A percentile compares a stretch with the other conserved stretches of the same genome.
Evolutionary conservation across 2,329 filamentous ascomycete species (phyloP).

Genomic region (Microdochium trichocladiopsis): DNA sequence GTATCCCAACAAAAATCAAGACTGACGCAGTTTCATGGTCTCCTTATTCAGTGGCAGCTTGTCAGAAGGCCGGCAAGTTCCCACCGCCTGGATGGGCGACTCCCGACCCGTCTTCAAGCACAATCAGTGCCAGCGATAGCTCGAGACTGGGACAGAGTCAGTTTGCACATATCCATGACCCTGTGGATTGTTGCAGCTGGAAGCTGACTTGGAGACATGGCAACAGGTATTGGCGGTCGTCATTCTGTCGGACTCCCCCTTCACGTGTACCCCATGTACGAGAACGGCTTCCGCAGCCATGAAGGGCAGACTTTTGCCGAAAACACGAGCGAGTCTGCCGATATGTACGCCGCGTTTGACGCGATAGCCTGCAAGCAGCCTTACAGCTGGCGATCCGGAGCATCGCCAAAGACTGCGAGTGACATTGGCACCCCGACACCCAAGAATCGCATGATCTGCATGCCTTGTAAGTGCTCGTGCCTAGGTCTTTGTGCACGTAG

Average conservation of each 20-base stretch:
- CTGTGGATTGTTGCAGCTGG: too few relatives aligned
- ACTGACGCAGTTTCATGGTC: neutral
- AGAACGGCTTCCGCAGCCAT: conserved; percentile 54
- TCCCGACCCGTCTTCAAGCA: conserved; percentile 34
- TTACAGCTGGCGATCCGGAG: conserved; percentile 51
- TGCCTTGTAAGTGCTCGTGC: conserved; percentile 34
- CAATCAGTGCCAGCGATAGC: conserved; percentile 43
- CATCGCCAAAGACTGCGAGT: conserved; percentile 33
- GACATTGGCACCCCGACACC: conserved; percentile 45
- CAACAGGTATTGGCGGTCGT: conserved; percentile 44
- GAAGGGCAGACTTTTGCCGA: conserved; percentile 42
- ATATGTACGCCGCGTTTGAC: conserved; percentile 55
- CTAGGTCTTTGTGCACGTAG: neutral
- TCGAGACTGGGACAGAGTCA: conserved; percentile 28
- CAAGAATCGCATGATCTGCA: conserved; percentile 61
- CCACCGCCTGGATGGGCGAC: conserved; percentile 55
- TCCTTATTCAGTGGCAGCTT: conserved; percentile 16
- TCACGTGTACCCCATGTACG: conserved; percentile 62
- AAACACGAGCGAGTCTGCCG: conserved; percentile 52
- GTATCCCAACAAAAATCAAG: neutral
- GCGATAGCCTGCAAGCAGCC: conserved; percentile 44
- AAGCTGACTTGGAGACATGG: too few relatives aligned
- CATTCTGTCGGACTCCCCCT: conserved; percentile 57
- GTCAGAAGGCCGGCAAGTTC: conserved; percentile 19
- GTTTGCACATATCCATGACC: neutral